Evolutionary conservation across 2,329 filamentous ascomycete genomes (phyloP).

Genomic region (Colletotrichum lentis): DNA sequence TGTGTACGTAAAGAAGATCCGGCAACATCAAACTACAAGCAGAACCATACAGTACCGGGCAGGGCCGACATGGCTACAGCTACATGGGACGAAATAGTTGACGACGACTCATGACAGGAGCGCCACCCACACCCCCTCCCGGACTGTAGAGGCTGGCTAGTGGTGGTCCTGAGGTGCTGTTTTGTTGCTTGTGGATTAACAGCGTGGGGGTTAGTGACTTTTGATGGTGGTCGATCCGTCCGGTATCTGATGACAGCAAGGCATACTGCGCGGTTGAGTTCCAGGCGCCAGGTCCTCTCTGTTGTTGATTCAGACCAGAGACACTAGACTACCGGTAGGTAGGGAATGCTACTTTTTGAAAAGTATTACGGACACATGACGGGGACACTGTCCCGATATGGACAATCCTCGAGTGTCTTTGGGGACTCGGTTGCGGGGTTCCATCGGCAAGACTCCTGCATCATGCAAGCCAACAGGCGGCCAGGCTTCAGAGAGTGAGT

Average conservation of each 20-base stretch:
- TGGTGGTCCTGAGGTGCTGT: neutral
- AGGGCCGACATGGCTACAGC: neutral
- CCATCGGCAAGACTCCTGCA: neutral
- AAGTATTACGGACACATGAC: constrained; percentile 11
- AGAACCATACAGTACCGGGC: neutral
- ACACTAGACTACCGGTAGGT: too few species aligned
- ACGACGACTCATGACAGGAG: neutral
- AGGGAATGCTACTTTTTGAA: neutral
- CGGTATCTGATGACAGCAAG: constrained; percentile 6
- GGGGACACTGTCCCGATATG: neutral
- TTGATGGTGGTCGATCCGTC: constrained; percentile 9
- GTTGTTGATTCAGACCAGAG: neutral
- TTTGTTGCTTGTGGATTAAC: neutral
- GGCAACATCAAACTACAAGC: neutral
- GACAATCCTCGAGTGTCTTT: neutral
- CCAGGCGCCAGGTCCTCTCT: neutral
- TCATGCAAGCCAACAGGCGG: neutral
- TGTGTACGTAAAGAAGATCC: neutral
- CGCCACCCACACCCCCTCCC: neutral
- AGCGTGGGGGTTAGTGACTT: constrained; percentile 27
- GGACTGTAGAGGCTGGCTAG: neutral
- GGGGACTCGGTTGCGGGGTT: neutral
- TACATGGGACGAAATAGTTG: neutral
- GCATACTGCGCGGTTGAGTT: neutral
- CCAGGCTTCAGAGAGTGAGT: neutral